Evolutionary conservation across 495 filamentous ascomycete genomes (phyloP).

Genomic region (Opeltia flavorubescens): DNA sequence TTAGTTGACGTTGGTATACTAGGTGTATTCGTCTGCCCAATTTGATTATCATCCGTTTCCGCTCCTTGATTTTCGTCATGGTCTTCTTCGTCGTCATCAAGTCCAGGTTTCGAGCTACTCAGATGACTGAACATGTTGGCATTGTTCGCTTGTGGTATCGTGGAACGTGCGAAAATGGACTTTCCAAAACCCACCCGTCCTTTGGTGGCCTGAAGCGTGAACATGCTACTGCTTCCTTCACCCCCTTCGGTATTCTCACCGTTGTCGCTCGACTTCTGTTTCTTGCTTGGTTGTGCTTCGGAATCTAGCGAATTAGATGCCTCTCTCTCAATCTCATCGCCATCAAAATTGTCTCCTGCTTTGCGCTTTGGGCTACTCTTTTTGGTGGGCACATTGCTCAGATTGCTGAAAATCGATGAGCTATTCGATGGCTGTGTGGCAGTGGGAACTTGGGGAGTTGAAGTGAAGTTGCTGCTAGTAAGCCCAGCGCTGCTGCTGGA

Average conservation of each 20-base stretch:
- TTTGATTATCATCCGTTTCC: slow-evolving; percentile 17
- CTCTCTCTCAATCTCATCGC: slow-evolving; percentile 37
- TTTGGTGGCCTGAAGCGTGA: slow-evolving; percentile 16
- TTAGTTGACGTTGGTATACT: neutral
- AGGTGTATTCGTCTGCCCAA: neutral
- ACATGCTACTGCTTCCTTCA: slow-evolving; percentile 9
- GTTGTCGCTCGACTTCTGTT: slow-evolving; percentile 21
- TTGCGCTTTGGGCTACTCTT: slow-evolving; percentile 38
- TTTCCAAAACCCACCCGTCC: slow-evolving; percentile 18
- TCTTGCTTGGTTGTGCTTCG: slow-evolving; percentile 32
- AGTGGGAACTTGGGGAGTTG: neutral
- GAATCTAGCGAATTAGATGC: slow-evolving; percentile 34
- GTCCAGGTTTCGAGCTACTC: slow-evolving; percentile 13
- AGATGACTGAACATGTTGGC: slow-evolving; percentile 51
- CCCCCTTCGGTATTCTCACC: slow-evolving; percentile 14
- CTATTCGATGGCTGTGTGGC: neutral
- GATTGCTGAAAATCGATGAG: slow-evolving; percentile 18
- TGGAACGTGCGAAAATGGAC: slow-evolving; percentile 12
- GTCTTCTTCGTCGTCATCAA: slow-evolving; percentile 33
- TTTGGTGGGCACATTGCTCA: slow-evolving; percentile 13
- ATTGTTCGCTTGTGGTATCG: slow-evolving; percentile 7
- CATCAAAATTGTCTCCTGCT: slow-evolving; percentile 37
- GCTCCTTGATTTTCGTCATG: slow-evolving; percentile 24
- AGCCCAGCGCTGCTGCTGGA: neutral
- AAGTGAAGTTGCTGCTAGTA: neutral